Conservation (phyloP, 176 grass and related monocot genomes). For the Oryza australiensis region DNA sequence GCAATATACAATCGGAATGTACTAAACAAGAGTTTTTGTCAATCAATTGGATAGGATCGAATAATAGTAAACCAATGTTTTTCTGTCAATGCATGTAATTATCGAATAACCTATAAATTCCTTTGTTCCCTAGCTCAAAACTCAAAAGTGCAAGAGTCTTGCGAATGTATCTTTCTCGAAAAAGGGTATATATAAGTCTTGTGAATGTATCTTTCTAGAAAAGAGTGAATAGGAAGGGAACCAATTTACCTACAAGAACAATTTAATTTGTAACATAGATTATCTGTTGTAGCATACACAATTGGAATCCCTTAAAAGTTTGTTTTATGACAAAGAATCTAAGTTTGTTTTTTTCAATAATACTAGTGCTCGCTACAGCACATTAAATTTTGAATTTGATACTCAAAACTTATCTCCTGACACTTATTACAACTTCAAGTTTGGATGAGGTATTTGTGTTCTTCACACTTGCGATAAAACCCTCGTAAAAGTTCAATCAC, state of each 20-base stretch:
- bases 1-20: background rate
- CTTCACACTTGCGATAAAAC: background rate
- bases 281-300: background rate
- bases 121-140: background rate
- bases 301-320: background rate
- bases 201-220: background rate
- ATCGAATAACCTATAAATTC: slow-evolving; percentile 14
- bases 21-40: background rate
- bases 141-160: background rate
- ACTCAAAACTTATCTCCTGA: background rate
- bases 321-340: background rate
- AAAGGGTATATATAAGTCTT: background rate
- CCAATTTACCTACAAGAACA: background rate
- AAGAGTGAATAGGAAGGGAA: background rate
- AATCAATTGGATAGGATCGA: background rate
- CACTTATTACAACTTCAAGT: background rate
- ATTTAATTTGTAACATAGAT: background rate
- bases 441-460: background rate
- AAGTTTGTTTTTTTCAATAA: background rate
- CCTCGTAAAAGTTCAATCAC: background rate
- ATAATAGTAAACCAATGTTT: background rate
- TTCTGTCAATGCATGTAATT: background rate
- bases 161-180: background rate
- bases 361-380: background rate
- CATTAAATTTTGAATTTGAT: background rate